These are phyloP conservation scores for Leccinum aurantiacum DNA, from an alignment of 768 basidiomycete species.

Conservation along the genomic window DNA sequence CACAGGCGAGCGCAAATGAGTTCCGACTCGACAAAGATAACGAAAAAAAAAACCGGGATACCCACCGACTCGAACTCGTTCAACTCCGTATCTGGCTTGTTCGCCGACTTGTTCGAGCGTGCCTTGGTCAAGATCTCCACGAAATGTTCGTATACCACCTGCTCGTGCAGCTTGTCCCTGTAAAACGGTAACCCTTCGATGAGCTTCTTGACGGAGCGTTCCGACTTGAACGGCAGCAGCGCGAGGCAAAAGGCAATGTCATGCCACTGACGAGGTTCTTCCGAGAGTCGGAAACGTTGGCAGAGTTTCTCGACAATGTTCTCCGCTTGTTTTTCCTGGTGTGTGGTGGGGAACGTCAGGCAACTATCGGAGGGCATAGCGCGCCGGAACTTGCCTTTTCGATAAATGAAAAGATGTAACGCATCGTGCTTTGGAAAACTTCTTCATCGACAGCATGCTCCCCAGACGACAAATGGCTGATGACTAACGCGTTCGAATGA, in stretches of 20 bases:
- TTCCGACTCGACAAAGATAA: background rate
- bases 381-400: conserved; percentile 68
- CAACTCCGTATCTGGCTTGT: conserved; percentile 90
- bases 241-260: conserved; percentile 97
- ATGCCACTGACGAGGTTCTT: conserved; percentile 93
- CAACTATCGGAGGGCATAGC: background rate
- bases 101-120: conserved; percentile 85
- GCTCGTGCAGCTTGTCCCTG: conserved; percentile 93
- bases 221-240: conserved; percentile 94
- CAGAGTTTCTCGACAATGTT: conserved; percentile 97
- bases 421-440: conserved; percentile 88
- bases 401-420: conserved; percentile 94
- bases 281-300: conserved; percentile 86
- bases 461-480: conserved; percentile 91
- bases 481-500: conserved; percentile 51
- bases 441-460: conserved; percentile 92
- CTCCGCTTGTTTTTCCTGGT: conserved; percentile 96
- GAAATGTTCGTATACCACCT: conserved; percentile 76
- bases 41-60: background rate
- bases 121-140: conserved; percentile 91
- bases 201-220: conserved; percentile 93
- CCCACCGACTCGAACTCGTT: conserved; percentile 90
- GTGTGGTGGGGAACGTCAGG: background rate
- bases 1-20: background rate
- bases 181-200: conserved; percentile 92